Evolutionary conservation across 345 rosid species (phyloP), one percentile per base, ranked within the genome.

Genomic region (Eucalyptus paniculata): DNA sequence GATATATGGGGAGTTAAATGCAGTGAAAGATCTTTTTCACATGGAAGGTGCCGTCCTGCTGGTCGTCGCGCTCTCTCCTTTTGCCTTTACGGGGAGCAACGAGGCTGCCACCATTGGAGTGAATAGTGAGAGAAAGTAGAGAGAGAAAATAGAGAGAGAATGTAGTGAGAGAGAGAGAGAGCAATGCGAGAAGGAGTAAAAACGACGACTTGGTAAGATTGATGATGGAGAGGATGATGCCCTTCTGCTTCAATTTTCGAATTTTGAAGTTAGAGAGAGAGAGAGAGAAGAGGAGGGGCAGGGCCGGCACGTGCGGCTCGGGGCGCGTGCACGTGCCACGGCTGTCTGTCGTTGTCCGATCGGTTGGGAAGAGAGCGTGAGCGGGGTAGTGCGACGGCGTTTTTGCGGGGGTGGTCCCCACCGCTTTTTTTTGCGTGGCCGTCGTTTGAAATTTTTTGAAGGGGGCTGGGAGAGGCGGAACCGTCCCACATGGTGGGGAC

Each of bases 401-500:
- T 77, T 69, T 77, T 21, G 40, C 40, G 30, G 77, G 10, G 37
- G 28, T 40, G 85, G 85, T 23, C 30, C 30, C 83, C 83, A 21
- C 83, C 32, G 9, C 32, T 28, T 28, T 28, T 28, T 28, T 60
- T 28, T 62, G 32, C n/a, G 16, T 32, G 81, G 81, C 7, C 69
- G 49, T 81, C 80, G 44, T 88, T 80, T 60, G 89, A 11, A 30
- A 53, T 50, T 16, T 72, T 81, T 28, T 30, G 86, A 82, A 51
- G 7, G 86, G 15, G 12, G 5, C 0, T 6, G 10, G 8, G 24
- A 17, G 23, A 1, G 24, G 58, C 26, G 58, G 26, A 53, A 18
- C 56, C 87, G 50, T 86, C 87, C 88, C 94, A 93, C 91, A 67
- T 91, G 92, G 90, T 86, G 90, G 91, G 93, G 54, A 90, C 93